phyloP scores from a whole-genome alignment of 768 basidiomycete genomes.

The Sarcomyxa edulis region DNA sequence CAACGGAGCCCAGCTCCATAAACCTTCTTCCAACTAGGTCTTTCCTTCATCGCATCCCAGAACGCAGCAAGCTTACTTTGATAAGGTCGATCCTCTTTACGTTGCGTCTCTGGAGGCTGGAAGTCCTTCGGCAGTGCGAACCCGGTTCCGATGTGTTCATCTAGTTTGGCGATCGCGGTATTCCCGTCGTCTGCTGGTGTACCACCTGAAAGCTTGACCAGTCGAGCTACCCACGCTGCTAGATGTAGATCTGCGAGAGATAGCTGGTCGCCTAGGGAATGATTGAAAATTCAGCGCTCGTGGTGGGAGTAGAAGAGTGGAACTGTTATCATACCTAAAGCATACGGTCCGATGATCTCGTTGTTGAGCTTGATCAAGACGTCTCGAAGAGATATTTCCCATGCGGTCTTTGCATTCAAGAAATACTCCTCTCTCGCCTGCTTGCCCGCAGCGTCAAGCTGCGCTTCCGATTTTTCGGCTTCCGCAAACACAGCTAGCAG shows the following conservation, averaged over 20 bases:
- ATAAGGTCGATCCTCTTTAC: conserved; percentile 19
- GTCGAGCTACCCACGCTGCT: conserved; percentile 64
- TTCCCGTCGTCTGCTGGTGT: conserved; percentile 43
- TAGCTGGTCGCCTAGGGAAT: conserved; percentile 68
- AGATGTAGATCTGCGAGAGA: conserved; percentile 80
- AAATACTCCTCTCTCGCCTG: conserved; percentile 45
- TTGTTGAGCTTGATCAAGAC: conserved; percentile 44
- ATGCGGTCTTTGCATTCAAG: conserved; percentile 39
- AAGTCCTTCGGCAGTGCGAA: conserved; percentile 40
- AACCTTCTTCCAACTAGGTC: conserved; percentile 71
- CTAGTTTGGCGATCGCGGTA: conserved; percentile 44
- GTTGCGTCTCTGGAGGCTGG: conserved; percentile 23
- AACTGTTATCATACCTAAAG: conserved; percentile 48
- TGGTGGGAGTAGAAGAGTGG: neutral
- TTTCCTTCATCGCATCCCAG: conserved; percentile 63
- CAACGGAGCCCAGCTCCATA: conserved; percentile 46
- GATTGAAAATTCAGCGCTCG: neutral
- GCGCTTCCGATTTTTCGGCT: conserved; percentile 32
- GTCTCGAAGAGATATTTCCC: conserved; percentile 44
- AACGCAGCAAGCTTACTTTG: conserved; percentile 59
- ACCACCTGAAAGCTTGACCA: conserved; percentile 57
- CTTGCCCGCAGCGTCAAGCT: conserved; percentile 34
- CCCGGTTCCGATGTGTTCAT: conserved; percentile 42
- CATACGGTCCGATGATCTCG: conserved; percentile 59
- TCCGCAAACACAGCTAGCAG: conserved; percentile 41